phyloP scores from a whole-genome alignment of 2,329 filamentous ascomycete species.

The Claviceps paspali region DNA sequence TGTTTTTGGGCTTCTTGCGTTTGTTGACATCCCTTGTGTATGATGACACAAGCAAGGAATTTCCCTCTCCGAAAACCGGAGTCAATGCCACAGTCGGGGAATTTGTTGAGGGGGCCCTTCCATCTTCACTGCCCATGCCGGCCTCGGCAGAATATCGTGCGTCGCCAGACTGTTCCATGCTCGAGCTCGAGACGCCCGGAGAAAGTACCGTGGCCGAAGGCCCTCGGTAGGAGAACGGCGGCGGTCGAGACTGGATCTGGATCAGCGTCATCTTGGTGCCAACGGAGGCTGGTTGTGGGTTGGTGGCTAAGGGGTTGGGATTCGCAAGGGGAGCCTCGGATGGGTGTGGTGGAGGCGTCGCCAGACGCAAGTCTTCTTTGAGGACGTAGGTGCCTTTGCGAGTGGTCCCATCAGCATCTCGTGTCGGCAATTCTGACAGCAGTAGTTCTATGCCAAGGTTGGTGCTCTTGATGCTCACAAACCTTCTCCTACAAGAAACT shows the following conservation, averaged over 20 bases:
- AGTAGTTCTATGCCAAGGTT: not conserved
- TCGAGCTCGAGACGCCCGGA: conserved; percentile 26
- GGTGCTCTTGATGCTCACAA: conserved; percentile 6
- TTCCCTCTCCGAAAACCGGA: conserved; percentile 75
- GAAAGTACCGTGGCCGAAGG: conserved; percentile 35
- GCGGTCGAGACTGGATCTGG: conserved; percentile 48
- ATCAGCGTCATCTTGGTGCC: conserved; percentile 77
- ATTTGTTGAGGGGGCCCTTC: conserved; percentile 31
- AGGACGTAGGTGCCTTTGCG: conserved; percentile 68
- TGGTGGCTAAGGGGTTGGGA: conserved; percentile 80
- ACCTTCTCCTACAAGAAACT: conserved; percentile 91
- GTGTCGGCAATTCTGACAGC: not conserved
- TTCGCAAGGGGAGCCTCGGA: conserved; percentile 80
- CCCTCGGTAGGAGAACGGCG: conserved; percentile 39
- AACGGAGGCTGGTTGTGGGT: conserved; percentile 63
- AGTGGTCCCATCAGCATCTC: conserved; percentile 6
- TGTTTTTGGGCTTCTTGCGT: conserved; percentile 89
- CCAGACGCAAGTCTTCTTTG: conserved; percentile 80
- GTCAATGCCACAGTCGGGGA: conserved; percentile 28
- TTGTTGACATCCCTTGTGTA: conserved; percentile 62
- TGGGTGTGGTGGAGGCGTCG: conserved; percentile 87
- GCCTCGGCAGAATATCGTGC: conserved; percentile 44
- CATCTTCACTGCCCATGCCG: conserved; percentile 41
- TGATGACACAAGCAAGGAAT: conserved; percentile 50
- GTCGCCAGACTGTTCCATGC: conserved; percentile 48